Evolutionary conservation across 495 filamentous ascomycete genomes (phyloP), one percentile per base, ranked within the genome.

Genomic region (Podospora sp.): DNA sequence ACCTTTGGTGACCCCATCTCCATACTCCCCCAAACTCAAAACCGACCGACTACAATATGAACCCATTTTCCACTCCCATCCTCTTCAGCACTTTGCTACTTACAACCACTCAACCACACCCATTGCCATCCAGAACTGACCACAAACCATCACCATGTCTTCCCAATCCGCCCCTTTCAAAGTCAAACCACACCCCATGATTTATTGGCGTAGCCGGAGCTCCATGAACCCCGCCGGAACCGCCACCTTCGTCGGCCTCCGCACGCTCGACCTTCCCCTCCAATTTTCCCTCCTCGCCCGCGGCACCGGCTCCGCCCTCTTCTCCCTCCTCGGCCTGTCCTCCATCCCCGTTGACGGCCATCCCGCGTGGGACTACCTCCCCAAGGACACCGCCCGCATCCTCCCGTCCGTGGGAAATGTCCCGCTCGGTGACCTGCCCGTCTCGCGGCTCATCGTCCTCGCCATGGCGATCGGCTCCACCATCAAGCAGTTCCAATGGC

Each of bases 161-260:
- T 7, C 21, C 56, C 18, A 33, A 27, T 7, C 24, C 29, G 14
- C n/a, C 9, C 57, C n/a, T n/a, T 6, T 18, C 26, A 59, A 26
- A 29, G 2, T 24, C 22, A 1, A 12, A 1, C 26, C 58, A 12
- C 16, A 49, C 50, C 7, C 78, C 70, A 65, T 80, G 0, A 77
- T 81, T 70, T 20, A 64, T 0, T 76, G 78, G 7, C 77, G 77
- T 65, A 62, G 68, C 64, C 83, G 82, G 63, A 63, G 68, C 9
- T n/a, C n/a, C n/a, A 66, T 81, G 58, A 83, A 84, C 7, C 79
- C 80, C 9, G 50, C 79, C 8, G 88, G 86, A 12, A 85, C 77
- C 3, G 69, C 81, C 2, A 74, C 82, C 71, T 90, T 90, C 77
- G 67, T 88, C 68, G 82, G 82, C 61, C 79, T 88, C 2, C 86